These are phyloP conservation scores for Lipomyces mesembrius DNA, from an alignment of 805 yeast species.

Conservation along the genomic window DNA sequence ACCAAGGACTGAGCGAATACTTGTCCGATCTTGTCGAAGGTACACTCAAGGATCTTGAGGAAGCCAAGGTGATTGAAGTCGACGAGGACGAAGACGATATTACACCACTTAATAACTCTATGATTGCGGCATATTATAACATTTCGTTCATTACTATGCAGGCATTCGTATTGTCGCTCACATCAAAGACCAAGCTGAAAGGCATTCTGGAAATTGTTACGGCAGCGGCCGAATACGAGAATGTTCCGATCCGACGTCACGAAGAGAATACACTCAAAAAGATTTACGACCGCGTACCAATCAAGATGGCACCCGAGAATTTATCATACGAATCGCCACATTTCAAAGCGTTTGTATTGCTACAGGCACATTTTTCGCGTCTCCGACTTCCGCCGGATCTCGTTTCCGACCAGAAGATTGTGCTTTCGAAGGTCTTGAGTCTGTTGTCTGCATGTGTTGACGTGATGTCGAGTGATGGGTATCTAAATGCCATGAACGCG, in stretches of 20 bases:
- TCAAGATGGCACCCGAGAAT: slow-evolving; percentile 52
- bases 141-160: slow-evolving; percentile 71
- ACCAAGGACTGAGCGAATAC: slow-evolving; percentile 74
- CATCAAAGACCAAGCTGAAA: slow-evolving; percentile 60
- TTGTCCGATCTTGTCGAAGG: slow-evolving; percentile 82
- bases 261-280: slow-evolving; percentile 58
- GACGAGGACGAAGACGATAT: slow-evolving; percentile 50
- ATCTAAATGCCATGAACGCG: slow-evolving; percentile 73
- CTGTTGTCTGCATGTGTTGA: slow-evolving; percentile 74
- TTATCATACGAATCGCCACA: slow-evolving; percentile 55
- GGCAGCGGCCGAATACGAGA: slow-evolving; percentile 73
- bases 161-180: slow-evolving; percentile 56
- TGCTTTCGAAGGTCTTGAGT: slow-evolving; percentile 56
- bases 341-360: slow-evolving; percentile 70
- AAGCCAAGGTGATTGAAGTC: slow-evolving; percentile 65
- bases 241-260: slow-evolving; percentile 61
- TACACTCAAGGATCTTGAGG: slow-evolving; percentile 64
- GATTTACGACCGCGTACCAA: slow-evolving; percentile 65
- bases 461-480: slow-evolving; percentile 77
- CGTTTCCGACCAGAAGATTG: slow-evolving; percentile 56
- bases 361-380: slow-evolving; percentile 83
- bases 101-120: slow-evolving; percentile 67
- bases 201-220: slow-evolving; percentile 68
- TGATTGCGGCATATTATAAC: slow-evolving; percentile 75
- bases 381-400: slow-evolving; percentile 65